Percentiles rank a stretch among this genome's conserved stretches.
Conservation (phyloP, 2,329 filamentous ascomycete species). For the Aspergillus cejpii region DNA sequence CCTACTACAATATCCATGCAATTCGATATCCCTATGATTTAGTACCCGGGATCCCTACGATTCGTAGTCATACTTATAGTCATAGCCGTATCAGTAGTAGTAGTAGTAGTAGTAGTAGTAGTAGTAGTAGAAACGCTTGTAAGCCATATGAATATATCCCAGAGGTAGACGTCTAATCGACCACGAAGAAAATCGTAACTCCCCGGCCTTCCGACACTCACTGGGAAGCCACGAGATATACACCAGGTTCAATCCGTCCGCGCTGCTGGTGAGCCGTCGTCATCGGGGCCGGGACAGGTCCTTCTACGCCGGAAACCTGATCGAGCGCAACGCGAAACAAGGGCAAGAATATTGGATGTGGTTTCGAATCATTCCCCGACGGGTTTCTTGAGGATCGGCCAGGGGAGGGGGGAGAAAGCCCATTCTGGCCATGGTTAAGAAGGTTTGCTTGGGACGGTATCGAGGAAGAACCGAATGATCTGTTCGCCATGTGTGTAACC, state of each 20-base stretch:
- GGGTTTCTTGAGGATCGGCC: constrained; percentile 52
- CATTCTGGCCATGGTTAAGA: constrained; percentile 54
- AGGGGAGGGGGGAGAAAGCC: constrained; percentile 61
- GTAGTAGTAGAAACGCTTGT: too few relatives aligned
- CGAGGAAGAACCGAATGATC: constrained; percentile 59
- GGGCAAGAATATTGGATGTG: constrained; percentile 4
- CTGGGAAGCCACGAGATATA: constrained; percentile 37
- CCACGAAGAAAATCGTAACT: constrained; percentile 37
- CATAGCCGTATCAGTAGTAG: too few relatives aligned
- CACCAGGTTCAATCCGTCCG: constrained; percentile 38
- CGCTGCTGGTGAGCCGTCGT: constrained; percentile 38
- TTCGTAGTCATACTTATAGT: too few relatives aligned
- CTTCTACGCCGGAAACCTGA: constrained; percentile 43
- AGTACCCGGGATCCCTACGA: too few relatives aligned
- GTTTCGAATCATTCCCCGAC: constrained; percentile 38
- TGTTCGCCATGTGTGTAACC: constrained; percentile 53
- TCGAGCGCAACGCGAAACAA: constrained; percentile 34
- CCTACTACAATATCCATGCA: too few relatives aligned
- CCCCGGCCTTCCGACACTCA: constrained; percentile 36
- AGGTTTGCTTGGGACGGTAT: constrained; percentile 49
- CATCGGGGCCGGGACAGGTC: constrained; percentile 41
- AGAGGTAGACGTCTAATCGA: too few relatives aligned
- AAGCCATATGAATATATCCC: too few relatives aligned
- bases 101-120: too few relatives aligned
- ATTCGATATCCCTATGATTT: too few relatives aligned